These are phyloP conservation scores for Capsicum baccatum DNA, from an alignment of 257 asterid genomes.

Conservation along the genomic window DNA sequence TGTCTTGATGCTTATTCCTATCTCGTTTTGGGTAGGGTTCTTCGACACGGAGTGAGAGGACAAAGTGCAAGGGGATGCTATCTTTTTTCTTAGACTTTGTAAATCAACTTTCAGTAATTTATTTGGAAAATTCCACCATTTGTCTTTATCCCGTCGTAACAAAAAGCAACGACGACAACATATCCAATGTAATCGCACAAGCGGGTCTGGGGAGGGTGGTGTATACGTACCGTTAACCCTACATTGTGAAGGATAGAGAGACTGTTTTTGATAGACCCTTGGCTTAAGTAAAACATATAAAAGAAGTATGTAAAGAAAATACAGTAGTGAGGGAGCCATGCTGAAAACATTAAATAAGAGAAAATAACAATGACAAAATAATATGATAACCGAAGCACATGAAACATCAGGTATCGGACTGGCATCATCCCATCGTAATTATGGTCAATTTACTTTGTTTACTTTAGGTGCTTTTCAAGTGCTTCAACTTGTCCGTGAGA, in stretches of 20 bases:
- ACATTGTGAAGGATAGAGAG: not conserved
- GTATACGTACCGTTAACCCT: not conserved
- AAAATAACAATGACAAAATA: not conserved
- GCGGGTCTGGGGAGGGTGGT: not conserved
- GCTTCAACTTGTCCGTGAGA: constrained; percentile 68
- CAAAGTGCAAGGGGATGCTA: not conserved
- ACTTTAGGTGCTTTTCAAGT: constrained; percentile 83
- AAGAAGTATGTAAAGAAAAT: not conserved
- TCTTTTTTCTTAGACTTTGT: not conserved
- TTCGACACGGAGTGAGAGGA: not conserved
- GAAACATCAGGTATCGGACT: not conserved
- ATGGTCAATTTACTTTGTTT: constrained; percentile 36
- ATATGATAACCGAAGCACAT: not conserved
- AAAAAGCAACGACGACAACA: not conserved
- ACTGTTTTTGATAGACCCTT: not conserved
- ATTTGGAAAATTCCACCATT: constrained; percentile 18
- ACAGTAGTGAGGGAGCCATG: not conserved
- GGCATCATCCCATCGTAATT: not conserved
- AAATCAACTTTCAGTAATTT: constrained; percentile 6
- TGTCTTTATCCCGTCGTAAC: constrained; percentile 17
- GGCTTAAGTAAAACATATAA: not conserved
- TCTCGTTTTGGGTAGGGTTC: constrained; percentile 20
- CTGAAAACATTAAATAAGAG: not conserved
- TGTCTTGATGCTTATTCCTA: constrained; percentile 11
- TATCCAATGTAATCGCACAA: not conserved